phyloP scores from a whole-genome alignment of 2,329 filamentous ascomycete genomes.

The Cladosporium velox region DNA sequence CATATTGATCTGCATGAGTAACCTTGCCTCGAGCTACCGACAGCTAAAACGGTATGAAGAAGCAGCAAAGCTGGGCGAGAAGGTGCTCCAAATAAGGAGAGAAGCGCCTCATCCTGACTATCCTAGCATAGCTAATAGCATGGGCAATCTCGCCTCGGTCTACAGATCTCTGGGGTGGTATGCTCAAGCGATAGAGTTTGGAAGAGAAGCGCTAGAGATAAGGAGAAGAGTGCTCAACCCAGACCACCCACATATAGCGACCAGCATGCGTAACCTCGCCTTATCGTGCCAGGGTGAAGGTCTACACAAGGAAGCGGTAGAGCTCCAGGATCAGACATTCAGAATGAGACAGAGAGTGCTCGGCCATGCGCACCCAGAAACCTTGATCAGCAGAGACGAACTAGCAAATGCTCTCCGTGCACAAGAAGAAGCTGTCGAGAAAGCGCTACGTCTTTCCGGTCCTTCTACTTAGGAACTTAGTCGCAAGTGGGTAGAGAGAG shows the following conservation, averaged over 20 bases:
- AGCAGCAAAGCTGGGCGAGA: conserved; percentile 17
- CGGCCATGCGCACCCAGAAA: conserved; percentile 22
- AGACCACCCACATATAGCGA: conserved; percentile 1
- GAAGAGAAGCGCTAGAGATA: conserved; percentile 8
- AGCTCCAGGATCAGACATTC: neutral
- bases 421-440: neutral
- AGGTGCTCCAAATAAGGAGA: neutral
- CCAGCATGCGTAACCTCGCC: conserved; percentile 21
- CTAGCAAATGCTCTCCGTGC: conserved; percentile 15
- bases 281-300: conserved; percentile 14
- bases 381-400: conserved; percentile 15
- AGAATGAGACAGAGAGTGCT: conserved; percentile 13
- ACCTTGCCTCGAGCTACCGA: conserved; percentile 22
- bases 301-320: conserved; percentile 17
- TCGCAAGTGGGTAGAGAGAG: neutral
- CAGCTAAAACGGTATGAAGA: conserved; percentile 21
- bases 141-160: conserved; percentile 13
- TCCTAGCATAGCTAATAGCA: neutral
- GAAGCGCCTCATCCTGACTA: neutral
- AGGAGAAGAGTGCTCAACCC: neutral
- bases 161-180: conserved; percentile 9
- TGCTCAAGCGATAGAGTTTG: conserved; percentile 20
- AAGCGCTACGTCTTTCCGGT: neutral
- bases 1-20: conserved; percentile 14
- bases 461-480: neutral